These are phyloP conservation scores for Chrysoporthe deuterocubensis DNA, from an alignment of 2,329 filamentous ascomycete species.

Conservation along the genomic window DNA sequence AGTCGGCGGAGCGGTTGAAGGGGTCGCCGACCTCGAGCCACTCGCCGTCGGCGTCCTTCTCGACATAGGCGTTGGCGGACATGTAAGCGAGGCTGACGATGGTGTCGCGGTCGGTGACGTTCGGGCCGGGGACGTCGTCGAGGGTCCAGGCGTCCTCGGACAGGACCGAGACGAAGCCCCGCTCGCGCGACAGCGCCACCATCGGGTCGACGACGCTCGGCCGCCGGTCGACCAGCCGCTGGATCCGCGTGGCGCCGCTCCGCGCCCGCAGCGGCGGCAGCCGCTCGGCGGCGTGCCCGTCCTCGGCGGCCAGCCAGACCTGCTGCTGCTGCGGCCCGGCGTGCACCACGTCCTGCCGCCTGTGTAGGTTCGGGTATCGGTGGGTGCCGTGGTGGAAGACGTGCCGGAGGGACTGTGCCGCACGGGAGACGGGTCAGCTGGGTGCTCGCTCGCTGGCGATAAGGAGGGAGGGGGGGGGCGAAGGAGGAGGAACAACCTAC, in stretches of 20 bases:
- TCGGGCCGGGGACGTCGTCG: conserved; percentile 77
- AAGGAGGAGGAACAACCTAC: conserved; percentile 37
- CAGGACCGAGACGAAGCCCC: conserved; percentile 69
- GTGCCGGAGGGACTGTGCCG: conserved; percentile 70
- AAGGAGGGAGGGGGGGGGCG: conserved; percentile 1
- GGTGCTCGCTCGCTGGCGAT: not conserved
- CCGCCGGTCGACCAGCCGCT: conserved; percentile 79
- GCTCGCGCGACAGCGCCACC: conserved; percentile 71
- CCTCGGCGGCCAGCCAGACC: conserved; percentile 67
- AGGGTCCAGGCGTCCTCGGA: conserved; percentile 79
- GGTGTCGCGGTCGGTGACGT: conserved; percentile 84
- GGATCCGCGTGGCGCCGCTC: conserved; percentile 71
- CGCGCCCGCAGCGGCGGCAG: conserved; percentile 61
- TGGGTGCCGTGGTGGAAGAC: conserved; percentile 91
- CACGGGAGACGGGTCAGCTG: conserved; percentile 1
- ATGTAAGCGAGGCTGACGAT: conserved; percentile 85
- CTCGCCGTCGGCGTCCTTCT: conserved; percentile 70
- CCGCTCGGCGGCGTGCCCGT: conserved; percentile 55
- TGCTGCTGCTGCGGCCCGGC: conserved; percentile 50
- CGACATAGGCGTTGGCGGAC: conserved; percentile 86
- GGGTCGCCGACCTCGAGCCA: conserved; percentile 81
- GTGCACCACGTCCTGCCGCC: conserved; percentile 70
- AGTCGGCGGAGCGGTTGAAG: conserved; percentile 86
- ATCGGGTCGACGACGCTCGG: conserved; percentile 78
- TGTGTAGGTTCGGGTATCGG: conserved; percentile 75